Percentiles rank a stretch among this genome's conserved stretches.
These are phyloP conservation scores for Lumnitzera littorea DNA, from an alignment of 345 rosid species.

Conservation along the genomic window DNA sequence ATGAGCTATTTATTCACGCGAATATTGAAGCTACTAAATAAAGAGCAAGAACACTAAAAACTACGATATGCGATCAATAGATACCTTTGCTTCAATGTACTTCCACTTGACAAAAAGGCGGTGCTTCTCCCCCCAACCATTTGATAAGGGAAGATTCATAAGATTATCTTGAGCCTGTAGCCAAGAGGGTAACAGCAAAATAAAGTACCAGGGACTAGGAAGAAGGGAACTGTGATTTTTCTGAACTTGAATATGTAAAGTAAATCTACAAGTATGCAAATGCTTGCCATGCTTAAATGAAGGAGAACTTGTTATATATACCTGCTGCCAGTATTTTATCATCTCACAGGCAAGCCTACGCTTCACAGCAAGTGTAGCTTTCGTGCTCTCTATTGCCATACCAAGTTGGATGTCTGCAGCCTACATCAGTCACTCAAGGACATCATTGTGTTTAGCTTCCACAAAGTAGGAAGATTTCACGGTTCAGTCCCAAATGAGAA, in stretches of 20 bases:
- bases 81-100: conserved; percentile 83
- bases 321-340: conserved; percentile 99
- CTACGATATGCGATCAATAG: too few species aligned
- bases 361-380: conserved; percentile 98
- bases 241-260: not conserved
- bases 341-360: conserved; percentile 99
- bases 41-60: not conserved
- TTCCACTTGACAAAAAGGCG: conserved; percentile 82
- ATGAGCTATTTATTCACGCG: not conserved
- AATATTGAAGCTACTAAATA: not conserved
- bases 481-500: too few species aligned
- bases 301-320: conserved; percentile 10
- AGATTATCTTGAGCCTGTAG: conserved; percentile 93
- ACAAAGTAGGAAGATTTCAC: too few species aligned
- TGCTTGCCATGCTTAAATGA: too few species aligned
- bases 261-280: too few species aligned
- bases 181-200: not conserved
- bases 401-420: conserved; percentile 97
- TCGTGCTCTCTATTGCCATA: conserved; percentile 94
- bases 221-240: too few species aligned
- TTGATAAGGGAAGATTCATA: conserved; percentile 83
- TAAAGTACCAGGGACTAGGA: not conserved
- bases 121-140: conserved; percentile 98
- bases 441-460: not conserved
- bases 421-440: conserved; percentile 29